Evolutionary conservation across 805 yeast genomes (phyloP), one percentile per base, ranked within the genome.

Genomic region (Candida endomychidarum): DNA sequence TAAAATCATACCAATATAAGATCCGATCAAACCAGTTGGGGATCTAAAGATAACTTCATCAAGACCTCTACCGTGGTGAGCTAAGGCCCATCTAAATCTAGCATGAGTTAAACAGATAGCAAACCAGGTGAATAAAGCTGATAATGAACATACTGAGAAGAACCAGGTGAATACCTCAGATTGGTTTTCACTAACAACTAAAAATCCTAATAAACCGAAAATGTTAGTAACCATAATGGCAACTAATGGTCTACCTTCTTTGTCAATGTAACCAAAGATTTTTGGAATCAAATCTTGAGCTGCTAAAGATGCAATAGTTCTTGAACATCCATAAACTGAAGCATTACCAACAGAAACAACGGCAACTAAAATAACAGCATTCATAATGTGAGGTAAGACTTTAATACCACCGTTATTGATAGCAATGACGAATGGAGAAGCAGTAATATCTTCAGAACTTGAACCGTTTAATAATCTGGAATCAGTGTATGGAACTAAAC

Each of bases 331-430:
- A 56, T 74, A 84, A 24, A 83, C 77, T 3, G 89, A 77, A 18
- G 88, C 78, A 67, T 83, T 83, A 54, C 88, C 89, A 37, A 83
- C 89, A 11, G 89, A 83, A 40, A 83, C 63, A 23, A 84, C 88
- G 3, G 89, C 82, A 45, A 83, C 56, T 63, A 84, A 66, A 48
- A 84, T 81, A 32, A 83, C 88, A 19, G 80, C 86, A 57, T 84
- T 84, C 71, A 84, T 81, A 43, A 84, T 76, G 47, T 81, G 79
- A 34, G 90, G 90, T 28, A 83, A 68, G 34, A 80, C 85, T 37
- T 65, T 67, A 50, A 83, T 78, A 51, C 84, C 83, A 26, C 77
- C 84, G 34, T 71, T 63, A 14, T 73, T 64, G 42, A 83, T 75
- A 30, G 89, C 88, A 58, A 84, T 74, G 48, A 83, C 89, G 55